phyloP scores from a whole-genome alignment of 768 basidiomycete genomes.

The Kwoniella mangroviensis region DNA sequence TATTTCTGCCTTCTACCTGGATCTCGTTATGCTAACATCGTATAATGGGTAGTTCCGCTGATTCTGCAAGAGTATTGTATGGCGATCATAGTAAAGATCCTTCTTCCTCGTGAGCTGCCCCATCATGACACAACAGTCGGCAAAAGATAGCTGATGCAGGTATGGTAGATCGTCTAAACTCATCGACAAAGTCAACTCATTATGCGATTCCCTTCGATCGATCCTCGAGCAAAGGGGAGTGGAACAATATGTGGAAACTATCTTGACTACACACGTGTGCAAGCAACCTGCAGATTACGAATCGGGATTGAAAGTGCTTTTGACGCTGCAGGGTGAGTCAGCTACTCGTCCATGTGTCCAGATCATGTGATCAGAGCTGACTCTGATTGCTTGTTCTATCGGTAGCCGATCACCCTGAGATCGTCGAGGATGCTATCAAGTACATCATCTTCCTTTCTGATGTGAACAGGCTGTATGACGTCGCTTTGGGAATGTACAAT shows the following conservation, averaged over 20 bases:
- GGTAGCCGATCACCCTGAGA: slow-evolving; percentile 64
- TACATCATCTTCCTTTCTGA: slow-evolving; percentile 98
- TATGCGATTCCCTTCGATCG: slow-evolving; percentile 77
- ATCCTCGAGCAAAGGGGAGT: slow-evolving; percentile 73
- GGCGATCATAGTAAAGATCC: slow-evolving; percentile 11
- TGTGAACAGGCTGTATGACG: slow-evolving; percentile 86
- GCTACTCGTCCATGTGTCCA: slow-evolving; percentile 15
- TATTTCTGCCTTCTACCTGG: too few relatives aligned
- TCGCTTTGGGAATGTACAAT: slow-evolving; percentile 98
- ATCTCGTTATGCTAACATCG: neutral
- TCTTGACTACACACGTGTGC: slow-evolving; percentile 89
- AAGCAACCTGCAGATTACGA: slow-evolving; percentile 91
- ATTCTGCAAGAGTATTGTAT: slow-evolving; percentile 23
- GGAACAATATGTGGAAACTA: slow-evolving; percentile 82
- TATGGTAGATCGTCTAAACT: slow-evolving; percentile 3
- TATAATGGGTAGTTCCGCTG: slow-evolving; percentile 5
- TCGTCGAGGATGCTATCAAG: slow-evolving; percentile 95
- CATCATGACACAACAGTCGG: neutral
- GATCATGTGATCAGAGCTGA: slow-evolving; percentile 6
- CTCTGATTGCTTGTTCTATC: neutral
- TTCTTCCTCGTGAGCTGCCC: slow-evolving; percentile 16
- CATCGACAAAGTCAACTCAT: slow-evolving; percentile 63
- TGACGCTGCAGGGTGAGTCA: slow-evolving; percentile 72
- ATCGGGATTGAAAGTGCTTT: slow-evolving; percentile 73
- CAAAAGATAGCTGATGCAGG: neutral